phyloP scores from a whole-genome alignment of 1,284 basidiomycete species.

The Apiotrichum akiyoshidainum region DNA sequence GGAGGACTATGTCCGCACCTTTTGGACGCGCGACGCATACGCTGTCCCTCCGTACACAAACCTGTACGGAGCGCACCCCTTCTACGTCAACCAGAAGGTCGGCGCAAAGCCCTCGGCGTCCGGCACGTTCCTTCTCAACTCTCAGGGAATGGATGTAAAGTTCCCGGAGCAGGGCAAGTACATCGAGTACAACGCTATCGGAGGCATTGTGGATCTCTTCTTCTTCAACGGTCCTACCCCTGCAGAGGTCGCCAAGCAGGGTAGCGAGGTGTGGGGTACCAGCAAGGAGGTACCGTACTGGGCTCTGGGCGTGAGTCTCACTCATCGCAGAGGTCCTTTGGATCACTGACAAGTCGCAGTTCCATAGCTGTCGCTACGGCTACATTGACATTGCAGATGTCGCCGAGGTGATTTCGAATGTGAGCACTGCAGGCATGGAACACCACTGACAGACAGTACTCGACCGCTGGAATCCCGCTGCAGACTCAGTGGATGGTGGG shows the following conservation, averaged over 20 bases:
- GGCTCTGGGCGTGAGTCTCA: slow-evolving; percentile 24
- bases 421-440: neutral
- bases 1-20: slow-evolving; percentile 22
- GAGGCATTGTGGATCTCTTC: slow-evolving; percentile 36
- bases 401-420: slow-evolving; percentile 33
- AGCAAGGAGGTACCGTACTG: slow-evolving; percentile 35
- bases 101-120: slow-evolving; percentile 37
- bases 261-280: slow-evolving; percentile 26
- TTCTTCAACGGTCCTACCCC: slow-evolving; percentile 26
- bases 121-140: slow-evolving; percentile 48
- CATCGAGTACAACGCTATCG: slow-evolving; percentile 31
- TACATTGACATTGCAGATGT: slow-evolving; percentile 35
- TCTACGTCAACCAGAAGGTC: slow-evolving; percentile 26
- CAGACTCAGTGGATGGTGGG: slow-evolving; percentile 26
- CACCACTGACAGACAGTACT: slow-evolving; percentile 17
- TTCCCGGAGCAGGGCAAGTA: slow-evolving; percentile 22
- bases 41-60: slow-evolving; percentile 25
- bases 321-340: too few relatives aligned
- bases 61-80: slow-evolving; percentile 33
- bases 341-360: slow-evolving; percentile 4
- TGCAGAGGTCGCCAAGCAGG: slow-evolving; percentile 14
- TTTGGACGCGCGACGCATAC: slow-evolving; percentile 32
- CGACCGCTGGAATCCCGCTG: slow-evolving; percentile 25
- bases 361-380: slow-evolving; percentile 39
- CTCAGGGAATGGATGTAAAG: slow-evolving; percentile 38